Evolutionary conservation across 441 rosid species (phyloP), one percentile per base, ranked within the genome.

Genomic region (Erodium chrysanthum): DNA sequence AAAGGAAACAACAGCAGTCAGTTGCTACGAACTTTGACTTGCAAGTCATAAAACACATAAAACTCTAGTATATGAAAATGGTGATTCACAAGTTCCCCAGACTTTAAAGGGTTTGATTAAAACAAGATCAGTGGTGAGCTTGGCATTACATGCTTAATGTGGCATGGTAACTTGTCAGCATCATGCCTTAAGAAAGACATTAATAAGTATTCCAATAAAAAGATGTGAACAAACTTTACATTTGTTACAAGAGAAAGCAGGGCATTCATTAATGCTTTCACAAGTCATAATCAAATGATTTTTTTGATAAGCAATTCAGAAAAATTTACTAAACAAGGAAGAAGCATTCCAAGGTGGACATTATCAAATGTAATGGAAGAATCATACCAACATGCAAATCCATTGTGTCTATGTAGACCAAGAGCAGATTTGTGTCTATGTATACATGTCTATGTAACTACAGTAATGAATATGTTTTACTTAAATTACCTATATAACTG

Each of bases 1-100:
- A 75, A 56, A 29, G 33, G 22, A 12, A 23, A 22, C 17, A 65
- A 67, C 31, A 52, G 40, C 67, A 66, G 54, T 68, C 72, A 29
- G 23, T 12, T 48, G 65, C 61, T 14, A 25, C 10, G 18, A 65
- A 27, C 14, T 59, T 4, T 54, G 54, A 20, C 31, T 21, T 58
- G 5, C 25, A 2, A 68, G 63, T 33, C 31, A 8, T 66, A 33
- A 66, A 7, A 4, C 5, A 25, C 63, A 59, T 59, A 59, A 59
- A 22, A n/a, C 12, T 59, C 10, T n/a, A 21, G 11, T 11, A 59
- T 59, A 22, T 59, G 31, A 22, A 23, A 59, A 22, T 21, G 31
- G 33, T 29, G 33, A 29, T 29, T 29, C 33, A 29, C 33, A 29
- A 29, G 33, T 22, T 6, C 29, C 14, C 22, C 33, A 23, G n/a